These are phyloP conservation scores for Tylopilus subfusipes DNA, from an alignment of 768 basidiomycete genomes.

Conservation along the genomic window DNA sequence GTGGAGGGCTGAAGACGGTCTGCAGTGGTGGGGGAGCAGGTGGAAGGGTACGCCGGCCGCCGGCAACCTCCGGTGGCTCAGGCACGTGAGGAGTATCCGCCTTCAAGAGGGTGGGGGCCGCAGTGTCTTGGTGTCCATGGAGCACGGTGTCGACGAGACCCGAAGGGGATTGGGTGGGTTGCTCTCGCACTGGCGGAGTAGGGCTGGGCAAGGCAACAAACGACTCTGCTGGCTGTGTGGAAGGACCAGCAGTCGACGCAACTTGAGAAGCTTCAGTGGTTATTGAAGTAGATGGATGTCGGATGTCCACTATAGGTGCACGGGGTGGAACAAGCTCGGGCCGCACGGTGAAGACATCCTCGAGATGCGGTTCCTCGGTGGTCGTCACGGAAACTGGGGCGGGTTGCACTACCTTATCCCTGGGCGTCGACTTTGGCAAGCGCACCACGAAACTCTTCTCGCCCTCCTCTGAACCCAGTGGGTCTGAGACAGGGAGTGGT, in stretches of 20 bases:
- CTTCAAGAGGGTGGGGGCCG: slow-evolving; percentile 26
- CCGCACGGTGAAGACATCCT: slow-evolving; percentile 58
- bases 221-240: slow-evolving; percentile 9
- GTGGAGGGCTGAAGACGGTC: slow-evolving; percentile 40
- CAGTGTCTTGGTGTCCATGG: slow-evolving; percentile 28
- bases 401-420: slow-evolving; percentile 30
- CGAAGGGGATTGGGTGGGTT: slow-evolving; percentile 9
- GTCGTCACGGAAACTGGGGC: slow-evolving; percentile 20
- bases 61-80: slow-evolving; percentile 21
- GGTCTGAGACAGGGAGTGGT: slow-evolving; percentile 19
- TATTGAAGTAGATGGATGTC: slow-evolving; percentile 30
- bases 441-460: slow-evolving; percentile 52
- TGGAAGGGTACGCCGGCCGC: slow-evolving; percentile 29
- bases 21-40: slow-evolving; percentile 43
- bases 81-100: slow-evolving; percentile 25
- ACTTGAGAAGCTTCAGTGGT: neutral
- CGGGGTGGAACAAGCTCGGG: slow-evolving; percentile 41
- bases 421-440: slow-evolving; percentile 43
- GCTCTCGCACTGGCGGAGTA: slow-evolving; percentile 10
- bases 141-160: slow-evolving; percentile 16
- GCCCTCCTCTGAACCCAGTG: slow-evolving; percentile 36
- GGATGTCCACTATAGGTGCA: slow-evolving; percentile 24
- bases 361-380: slow-evolving; percentile 39
- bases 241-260: slow-evolving; percentile 6
- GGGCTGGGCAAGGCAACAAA: slow-evolving; percentile 8